Evolutionary conservation across 2,329 filamentous ascomycete genomes (phyloP), one percentile per base, ranked within the genome.

Genomic region (Salinomyces thailandicus): DNA sequence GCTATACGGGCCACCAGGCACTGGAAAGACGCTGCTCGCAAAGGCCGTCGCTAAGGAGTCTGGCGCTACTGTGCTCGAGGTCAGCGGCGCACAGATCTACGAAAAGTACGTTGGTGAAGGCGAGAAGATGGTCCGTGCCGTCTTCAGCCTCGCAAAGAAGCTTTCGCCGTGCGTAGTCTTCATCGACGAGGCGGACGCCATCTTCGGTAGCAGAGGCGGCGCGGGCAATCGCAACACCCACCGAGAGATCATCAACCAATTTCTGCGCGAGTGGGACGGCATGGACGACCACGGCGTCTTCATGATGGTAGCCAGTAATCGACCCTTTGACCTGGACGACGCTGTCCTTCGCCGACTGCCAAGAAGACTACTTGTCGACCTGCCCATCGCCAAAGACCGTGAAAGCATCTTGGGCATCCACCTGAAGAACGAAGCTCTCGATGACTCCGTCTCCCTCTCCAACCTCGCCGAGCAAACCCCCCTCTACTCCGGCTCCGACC

Each of bases 291-390:
- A 57, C 35, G 82, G 81, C 13, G 85, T 89, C 2, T 96, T 98
- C 58, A 89, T 98, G 60, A 95, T 98, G 86, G 86, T 96, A 0
- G 89, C 91, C 18, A 96, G 87, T 6, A 96, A 98, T 60, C 73
- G 89, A 7, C 91, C 91, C 0, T 95, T 93, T 53, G 91, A 96
- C 53, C 74, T 98, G 1, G 91, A 98, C 52, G 84, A 91, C 50
- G 84, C 84, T 7, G 81, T 91, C 7, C 69, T 91, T 31, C 72
- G 84, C n/a, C 72, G 83, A 9, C 64, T 87, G 15, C 83, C 83
- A 2, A 69, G 83, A 36, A 73, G 81, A 28, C 65, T 89, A 22
- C 68, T 87, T 0, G 73, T 87, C 27, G 83, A 87, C 53, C 64
- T 87, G 5, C 83, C 83, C 0, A 67, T 77, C 1, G 69, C 77